Conservation (phyloP, 805 yeast genomes). For the Candida chauliodis region DNA sequence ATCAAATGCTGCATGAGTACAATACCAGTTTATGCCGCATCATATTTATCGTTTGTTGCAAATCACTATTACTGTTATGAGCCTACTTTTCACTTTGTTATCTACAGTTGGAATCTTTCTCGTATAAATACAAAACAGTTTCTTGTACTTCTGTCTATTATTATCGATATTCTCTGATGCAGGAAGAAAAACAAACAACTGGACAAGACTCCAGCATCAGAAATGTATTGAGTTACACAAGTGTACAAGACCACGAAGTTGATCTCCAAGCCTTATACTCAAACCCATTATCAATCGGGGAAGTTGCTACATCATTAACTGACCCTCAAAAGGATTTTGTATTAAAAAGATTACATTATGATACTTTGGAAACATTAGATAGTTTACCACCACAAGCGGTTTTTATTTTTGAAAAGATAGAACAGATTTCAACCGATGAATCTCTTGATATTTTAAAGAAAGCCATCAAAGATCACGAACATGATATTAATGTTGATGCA, state of each 20-base stretch:
- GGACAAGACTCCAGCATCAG: slow-evolving; percentile 7
- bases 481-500: slow-evolving; percentile 32
- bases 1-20: no score
- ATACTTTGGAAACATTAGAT: slow-evolving; percentile 22
- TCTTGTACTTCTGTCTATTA: no score
- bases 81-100: no score
- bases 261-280: slow-evolving; percentile 16
- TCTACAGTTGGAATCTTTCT: no score
- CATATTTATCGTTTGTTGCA: no score
- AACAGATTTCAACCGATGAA: slow-evolving; percentile 16
- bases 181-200: not conserved
- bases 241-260: slow-evolving; percentile 14
- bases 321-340: slow-evolving; percentile 25
- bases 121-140: no score
- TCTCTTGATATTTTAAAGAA: slow-evolving; percentile 26
- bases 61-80: no score
- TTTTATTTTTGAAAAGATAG: slow-evolving; percentile 30
- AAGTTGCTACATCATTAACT: slow-evolving; percentile 20
- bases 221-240: slow-evolving; percentile 9
- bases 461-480: slow-evolving; percentile 23
- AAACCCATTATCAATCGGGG: slow-evolving; percentile 19
- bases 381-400: slow-evolving; percentile 28
- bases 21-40: no score
- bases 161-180: no score
- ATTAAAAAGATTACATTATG: slow-evolving; percentile 24